These are phyloP conservation scores for Vickermania ingenoplastis DNA, from an alignment of 208 protist species.

Conservation along the genomic window DNA sequence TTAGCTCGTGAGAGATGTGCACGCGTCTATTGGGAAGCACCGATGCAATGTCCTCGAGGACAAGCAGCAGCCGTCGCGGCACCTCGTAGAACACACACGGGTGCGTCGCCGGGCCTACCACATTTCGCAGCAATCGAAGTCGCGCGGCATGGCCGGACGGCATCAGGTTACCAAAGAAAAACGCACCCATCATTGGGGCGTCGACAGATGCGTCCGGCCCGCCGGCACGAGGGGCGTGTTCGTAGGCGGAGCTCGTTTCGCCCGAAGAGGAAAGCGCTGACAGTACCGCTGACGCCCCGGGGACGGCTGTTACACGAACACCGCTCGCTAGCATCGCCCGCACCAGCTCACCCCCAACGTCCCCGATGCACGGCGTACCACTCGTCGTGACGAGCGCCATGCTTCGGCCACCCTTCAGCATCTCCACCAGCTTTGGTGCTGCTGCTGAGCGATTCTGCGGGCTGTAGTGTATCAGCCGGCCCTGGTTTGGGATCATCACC, in stretches of 20 bases:
- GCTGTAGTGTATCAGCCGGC: conserved; percentile 84
- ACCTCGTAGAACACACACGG: conserved; percentile 86
- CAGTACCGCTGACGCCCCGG: conserved; percentile 67
- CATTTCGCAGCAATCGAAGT: conserved; percentile 49
- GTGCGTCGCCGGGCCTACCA: conserved; percentile 43
- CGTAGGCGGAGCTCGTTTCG: conserved; percentile 46
- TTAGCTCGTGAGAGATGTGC: conserved; percentile 79
- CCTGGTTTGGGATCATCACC: conserved; percentile 63
- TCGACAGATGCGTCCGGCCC: not conserved
- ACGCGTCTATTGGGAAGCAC: conserved; percentile 64
- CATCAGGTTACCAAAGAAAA: conserved; percentile 83
- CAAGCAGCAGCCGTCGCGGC: conserved; percentile 61
- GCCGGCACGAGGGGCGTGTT: conserved; percentile 5
- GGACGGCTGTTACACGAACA: conserved; percentile 77
- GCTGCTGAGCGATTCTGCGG: conserved; percentile 46
- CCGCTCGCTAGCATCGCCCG: conserved; percentile 67
- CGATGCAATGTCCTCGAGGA: conserved; percentile 76
- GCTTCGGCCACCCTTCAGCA: conserved; percentile 79
- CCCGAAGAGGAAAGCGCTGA: conserved; percentile 68
- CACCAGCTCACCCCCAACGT: conserved; percentile 73
- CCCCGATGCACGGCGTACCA: conserved; percentile 82
- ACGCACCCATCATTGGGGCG: conserved; percentile 58
- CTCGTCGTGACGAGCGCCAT: conserved; percentile 84
- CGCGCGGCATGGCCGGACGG: conserved; percentile 52
- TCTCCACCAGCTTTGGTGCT: conserved; percentile 67